Percentiles rank a stretch among this genome's conserved stretches.
These are phyloP conservation scores for Ustanciosporium gigantosporum DNA, from an alignment of 1,284 basidiomycete genomes.

Conservation along the genomic window DNA sequence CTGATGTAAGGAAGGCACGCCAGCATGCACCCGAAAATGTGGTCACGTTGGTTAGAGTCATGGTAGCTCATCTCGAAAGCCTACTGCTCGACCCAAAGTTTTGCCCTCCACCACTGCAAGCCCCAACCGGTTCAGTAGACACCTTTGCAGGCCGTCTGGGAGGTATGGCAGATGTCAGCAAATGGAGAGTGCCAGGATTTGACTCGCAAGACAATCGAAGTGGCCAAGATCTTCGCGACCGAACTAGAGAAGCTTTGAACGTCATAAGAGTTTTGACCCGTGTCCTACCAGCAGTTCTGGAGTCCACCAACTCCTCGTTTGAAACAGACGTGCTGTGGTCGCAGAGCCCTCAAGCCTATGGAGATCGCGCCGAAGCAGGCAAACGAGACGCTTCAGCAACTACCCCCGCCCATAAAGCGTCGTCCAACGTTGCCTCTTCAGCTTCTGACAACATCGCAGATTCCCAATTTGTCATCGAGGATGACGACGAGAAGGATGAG, in stretches of 20 bases:
- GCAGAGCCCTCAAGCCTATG: conserved; percentile 11
- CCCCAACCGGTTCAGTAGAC: conserved; percentile 3
- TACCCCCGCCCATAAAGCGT: not conserved
- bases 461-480: conserved; percentile 54
- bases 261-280: conserved; percentile 53
- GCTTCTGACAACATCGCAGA: conserved; percentile 2
- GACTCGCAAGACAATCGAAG: conserved; percentile 2
- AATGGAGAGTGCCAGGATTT: conserved; percentile 19
- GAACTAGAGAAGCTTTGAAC: conserved; percentile 52
- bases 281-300: conserved; percentile 47
- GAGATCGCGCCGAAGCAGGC: too few relatives aligned
- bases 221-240: conserved; percentile 22
- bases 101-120: conserved; percentile 25
- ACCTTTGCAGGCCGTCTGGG: conserved; percentile 3
- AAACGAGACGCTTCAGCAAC: not conserved
- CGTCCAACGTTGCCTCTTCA: not conserved
- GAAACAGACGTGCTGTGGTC: conserved; percentile 42
- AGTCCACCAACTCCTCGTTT: conserved; percentile 12
- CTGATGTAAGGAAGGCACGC: conserved; percentile 42
- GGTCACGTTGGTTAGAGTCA: conserved; percentile 47
- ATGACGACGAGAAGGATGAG: conserved; percentile 33
- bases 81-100: conserved; percentile 49
- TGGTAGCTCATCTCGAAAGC: conserved; percentile 53
- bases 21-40: conserved; percentile 50
- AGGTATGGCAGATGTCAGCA: conserved; percentile 15